These are phyloP conservation scores for Nepenthes gracilis DNA, from an alignment of 148 eudicot species.

Conservation along the genomic window DNA sequence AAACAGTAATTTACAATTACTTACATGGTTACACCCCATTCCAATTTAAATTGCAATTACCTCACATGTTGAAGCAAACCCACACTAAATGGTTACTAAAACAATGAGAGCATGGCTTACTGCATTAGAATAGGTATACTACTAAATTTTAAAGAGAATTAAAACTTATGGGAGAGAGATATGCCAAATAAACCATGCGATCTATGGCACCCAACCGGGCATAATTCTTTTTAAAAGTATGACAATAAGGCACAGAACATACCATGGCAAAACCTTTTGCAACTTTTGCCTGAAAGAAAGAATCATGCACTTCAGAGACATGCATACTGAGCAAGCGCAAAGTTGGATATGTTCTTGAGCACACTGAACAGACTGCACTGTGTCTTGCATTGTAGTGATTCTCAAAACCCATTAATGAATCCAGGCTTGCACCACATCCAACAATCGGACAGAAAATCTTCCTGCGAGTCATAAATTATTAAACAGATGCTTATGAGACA, in stretches of 20 bases:
- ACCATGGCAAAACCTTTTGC: slow-evolving; percentile 86
- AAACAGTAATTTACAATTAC: no score
- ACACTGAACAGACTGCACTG: slow-evolving; percentile 80
- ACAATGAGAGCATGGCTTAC: no score
- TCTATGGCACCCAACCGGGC: no score
- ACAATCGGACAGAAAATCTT: slow-evolving; percentile 70
- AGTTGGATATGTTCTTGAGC: slow-evolving; percentile 89
- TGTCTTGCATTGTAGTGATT: slow-evolving; percentile 87
- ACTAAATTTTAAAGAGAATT: no score
- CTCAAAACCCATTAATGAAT: slow-evolving; percentile 65
- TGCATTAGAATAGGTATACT: no score
- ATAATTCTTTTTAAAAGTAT: no score
- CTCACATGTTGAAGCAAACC: no score
- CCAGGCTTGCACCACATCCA: slow-evolving; percentile 69
- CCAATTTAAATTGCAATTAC: no score
- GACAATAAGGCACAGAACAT: slow-evolving; percentile 1
- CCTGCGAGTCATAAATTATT: slow-evolving; percentile 22
- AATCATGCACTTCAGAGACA: slow-evolving; percentile 88
- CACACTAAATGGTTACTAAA: no score
- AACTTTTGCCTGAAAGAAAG: slow-evolving; percentile 92
- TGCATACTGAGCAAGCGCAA: slow-evolving; percentile 87
- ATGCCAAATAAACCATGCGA: no score
- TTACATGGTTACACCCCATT: no score
- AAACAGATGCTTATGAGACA: not conserved
- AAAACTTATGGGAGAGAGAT: no score